phyloP scores from a whole-genome alignment of 805 yeast genomes.

The Saccharomyces jurei region DNA sequence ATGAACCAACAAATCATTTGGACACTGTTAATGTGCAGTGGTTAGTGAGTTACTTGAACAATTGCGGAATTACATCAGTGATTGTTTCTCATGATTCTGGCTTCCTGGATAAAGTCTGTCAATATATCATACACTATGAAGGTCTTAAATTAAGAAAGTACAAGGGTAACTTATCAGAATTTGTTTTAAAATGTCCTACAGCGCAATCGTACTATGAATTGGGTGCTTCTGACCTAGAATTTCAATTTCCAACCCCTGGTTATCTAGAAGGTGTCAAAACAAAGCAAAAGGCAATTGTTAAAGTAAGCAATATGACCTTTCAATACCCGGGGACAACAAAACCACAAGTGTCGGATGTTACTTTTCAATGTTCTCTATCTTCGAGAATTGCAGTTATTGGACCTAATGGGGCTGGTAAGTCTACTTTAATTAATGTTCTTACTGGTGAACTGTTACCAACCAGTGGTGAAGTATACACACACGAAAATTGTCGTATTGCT shows the following conservation, averaged over 20 bases:
- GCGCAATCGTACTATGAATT: slow-evolving; percentile 96
- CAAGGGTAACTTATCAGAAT: slow-evolving; percentile 97
- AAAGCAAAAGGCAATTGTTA: slow-evolving; percentile 96
- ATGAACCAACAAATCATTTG: slow-evolving; percentile 98
- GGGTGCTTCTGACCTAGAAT: slow-evolving; percentile 91
- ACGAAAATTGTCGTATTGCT: slow-evolving; percentile 97
- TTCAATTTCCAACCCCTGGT: slow-evolving; percentile 97
- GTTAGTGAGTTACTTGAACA: slow-evolving; percentile 94
- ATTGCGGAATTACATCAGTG: slow-evolving; percentile 93
- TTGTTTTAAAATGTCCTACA: slow-evolving; percentile 92
- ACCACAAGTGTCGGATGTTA: slow-evolving; percentile 81
- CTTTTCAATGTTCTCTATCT: slow-evolving; percentile 95
- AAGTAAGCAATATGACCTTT: slow-evolving; percentile 91
- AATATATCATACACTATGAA: slow-evolving; percentile 97
- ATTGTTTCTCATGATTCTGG: slow-evolving; percentile 98
- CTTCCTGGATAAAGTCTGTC: slow-evolving; percentile 89
- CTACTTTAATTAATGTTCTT: slow-evolving; percentile 91
- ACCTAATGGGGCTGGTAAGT: slow-evolving; percentile 99
- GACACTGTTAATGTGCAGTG: slow-evolving; percentile 97
- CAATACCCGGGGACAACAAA: slow-evolving; percentile 94
- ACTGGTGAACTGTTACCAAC: slow-evolving; percentile 98
- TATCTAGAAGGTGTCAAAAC: slow-evolving; percentile 99
- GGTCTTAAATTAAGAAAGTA: slow-evolving; percentile 97
- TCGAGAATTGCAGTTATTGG: slow-evolving; percentile 99
- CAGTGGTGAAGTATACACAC: slow-evolving; percentile 92